These are phyloP conservation scores for Lasiosphaeriaceae sp. DNA, from an alignment of 495 filamentous ascomycete species.

Conservation along the genomic window DNA sequence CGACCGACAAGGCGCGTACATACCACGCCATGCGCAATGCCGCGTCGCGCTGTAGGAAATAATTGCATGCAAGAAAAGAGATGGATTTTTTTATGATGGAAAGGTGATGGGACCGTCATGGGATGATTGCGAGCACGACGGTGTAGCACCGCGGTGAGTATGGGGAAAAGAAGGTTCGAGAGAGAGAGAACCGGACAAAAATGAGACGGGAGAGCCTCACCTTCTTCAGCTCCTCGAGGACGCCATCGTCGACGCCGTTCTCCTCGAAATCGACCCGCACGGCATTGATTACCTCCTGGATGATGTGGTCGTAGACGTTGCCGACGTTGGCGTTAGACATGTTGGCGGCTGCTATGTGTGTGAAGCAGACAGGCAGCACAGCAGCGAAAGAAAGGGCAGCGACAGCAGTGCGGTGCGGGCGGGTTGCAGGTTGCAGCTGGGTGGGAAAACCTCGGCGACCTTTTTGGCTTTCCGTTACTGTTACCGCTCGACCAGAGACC, in stretches of 20 bases:
- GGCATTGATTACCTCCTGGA: slow-evolving; percentile 81
- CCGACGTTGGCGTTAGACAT: slow-evolving; percentile 62
- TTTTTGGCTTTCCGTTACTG: not conserved
- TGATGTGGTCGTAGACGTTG: slow-evolving; percentile 80
- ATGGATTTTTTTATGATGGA: slow-evolving; percentile 3
- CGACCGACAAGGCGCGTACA: not conserved
- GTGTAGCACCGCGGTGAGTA: too few species aligned
- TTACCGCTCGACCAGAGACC: not conserved
- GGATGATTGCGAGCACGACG: too few species aligned
- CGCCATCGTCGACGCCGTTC: slow-evolving; percentile 80
- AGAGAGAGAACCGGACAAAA: not conserved
- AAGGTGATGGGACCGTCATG: too few species aligned
- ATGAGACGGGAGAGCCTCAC: slow-evolving; percentile 47
- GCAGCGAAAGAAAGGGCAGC: too few species aligned
- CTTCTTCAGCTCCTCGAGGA: slow-evolving; percentile 76
- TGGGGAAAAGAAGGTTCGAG: not conserved
- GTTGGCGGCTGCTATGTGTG: slow-evolving; percentile 13
- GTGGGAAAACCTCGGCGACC: not conserved
- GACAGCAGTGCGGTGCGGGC: too few species aligned
- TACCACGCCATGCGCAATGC: not conserved
- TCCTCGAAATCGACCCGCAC: slow-evolving; percentile 96
- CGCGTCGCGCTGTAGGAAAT: too few species aligned
- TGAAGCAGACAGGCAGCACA: not conserved
- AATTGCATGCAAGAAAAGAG: not conserved
- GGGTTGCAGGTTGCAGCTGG: too few species aligned